Percentiles rank a stretch among this genome's conserved stretches.
Evolutionary conservation across 2,329 filamentous ascomycete species (phyloP).

Genomic region (Tricladium varicosporioides): DNA sequence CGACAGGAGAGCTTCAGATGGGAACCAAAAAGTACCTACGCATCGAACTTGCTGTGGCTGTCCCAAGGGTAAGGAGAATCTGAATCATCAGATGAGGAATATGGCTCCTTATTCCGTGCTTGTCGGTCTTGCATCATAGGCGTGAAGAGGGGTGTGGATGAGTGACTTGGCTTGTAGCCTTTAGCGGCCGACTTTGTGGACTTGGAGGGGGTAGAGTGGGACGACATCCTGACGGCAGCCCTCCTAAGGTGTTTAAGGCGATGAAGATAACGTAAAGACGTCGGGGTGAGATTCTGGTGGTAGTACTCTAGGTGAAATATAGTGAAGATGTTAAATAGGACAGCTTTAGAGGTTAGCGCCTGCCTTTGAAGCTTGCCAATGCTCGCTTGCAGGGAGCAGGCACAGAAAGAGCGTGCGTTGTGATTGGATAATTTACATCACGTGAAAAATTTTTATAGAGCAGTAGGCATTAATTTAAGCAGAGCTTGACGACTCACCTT

Average conservation of each 20-base stretch:
- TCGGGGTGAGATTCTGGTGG: neutral
- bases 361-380: too few relatives aligned
- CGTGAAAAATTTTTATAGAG: too few relatives aligned
- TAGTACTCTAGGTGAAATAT: neutral
- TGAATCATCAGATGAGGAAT: conserved; percentile 31
- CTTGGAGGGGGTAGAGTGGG: conserved; percentile 4
- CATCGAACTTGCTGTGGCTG: conserved; percentile 22
- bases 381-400: too few relatives aligned
- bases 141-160: conserved; percentile 38
- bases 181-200: neutral
- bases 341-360: too few relatives aligned
- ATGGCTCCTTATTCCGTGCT: conserved; percentile 57
- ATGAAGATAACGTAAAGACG: neutral
- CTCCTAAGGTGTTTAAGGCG: neutral
- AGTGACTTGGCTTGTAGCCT: neutral
- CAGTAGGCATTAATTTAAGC: too few relatives aligned
- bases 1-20: neutral
- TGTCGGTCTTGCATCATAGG: conserved; percentile 55
- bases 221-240: conserved; percentile 1
- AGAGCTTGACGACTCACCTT: too few relatives aligned
- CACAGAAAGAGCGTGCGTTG: too few relatives aligned
- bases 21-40: conserved; percentile 11
- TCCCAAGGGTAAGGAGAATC: conserved; percentile 25
- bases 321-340: too few relatives aligned
- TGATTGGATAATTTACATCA: too few relatives aligned